Evolutionary conservation across 1,139 yeast species (phyloP).

Genomic region (Lodderomyces pseudojiufengensis): DNA sequence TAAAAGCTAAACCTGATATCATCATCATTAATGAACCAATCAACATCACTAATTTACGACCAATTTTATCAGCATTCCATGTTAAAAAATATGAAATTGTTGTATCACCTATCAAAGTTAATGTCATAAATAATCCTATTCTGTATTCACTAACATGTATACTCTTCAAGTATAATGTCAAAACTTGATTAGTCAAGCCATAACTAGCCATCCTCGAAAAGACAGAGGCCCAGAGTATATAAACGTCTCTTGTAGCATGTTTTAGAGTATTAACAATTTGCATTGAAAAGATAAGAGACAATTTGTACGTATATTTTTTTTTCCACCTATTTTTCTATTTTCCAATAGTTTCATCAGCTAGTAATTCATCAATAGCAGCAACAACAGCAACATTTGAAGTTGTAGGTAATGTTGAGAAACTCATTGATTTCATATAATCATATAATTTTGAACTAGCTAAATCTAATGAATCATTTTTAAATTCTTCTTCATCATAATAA

Average conservation of each 20-base stretch:
- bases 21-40: slow-evolving; percentile 71
- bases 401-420: no score
- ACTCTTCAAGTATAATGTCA: slow-evolving; percentile 63
- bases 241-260: slow-evolving; percentile 48
- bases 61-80: slow-evolving; percentile 75
- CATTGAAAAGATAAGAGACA: slow-evolving; percentile 14
- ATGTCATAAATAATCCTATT: slow-evolving; percentile 80
- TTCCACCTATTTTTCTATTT: no score
- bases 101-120: slow-evolving; percentile 79
- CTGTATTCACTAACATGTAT: slow-evolving; percentile 52
- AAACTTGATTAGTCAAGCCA: slow-evolving; percentile 78
- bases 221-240: slow-evolving; percentile 66
- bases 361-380: no score
- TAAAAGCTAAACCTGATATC: slow-evolving; percentile 63
- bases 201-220: slow-evolving; percentile 72
- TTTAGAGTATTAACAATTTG: slow-evolving; percentile 23
- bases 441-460: not conserved
- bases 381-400: no score
- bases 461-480: not conserved
- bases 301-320: no score
- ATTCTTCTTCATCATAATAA: slow-evolving; percentile 1
- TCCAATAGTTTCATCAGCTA: no score
- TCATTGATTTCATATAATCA: not conserved
- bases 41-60: slow-evolving; percentile 64
- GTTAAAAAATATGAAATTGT: slow-evolving; percentile 66